Evolutionary conservation across 257 asterid species (phyloP), one percentile per base, ranked within the genome.

Genomic region (Eucommia ulmoides): DNA sequence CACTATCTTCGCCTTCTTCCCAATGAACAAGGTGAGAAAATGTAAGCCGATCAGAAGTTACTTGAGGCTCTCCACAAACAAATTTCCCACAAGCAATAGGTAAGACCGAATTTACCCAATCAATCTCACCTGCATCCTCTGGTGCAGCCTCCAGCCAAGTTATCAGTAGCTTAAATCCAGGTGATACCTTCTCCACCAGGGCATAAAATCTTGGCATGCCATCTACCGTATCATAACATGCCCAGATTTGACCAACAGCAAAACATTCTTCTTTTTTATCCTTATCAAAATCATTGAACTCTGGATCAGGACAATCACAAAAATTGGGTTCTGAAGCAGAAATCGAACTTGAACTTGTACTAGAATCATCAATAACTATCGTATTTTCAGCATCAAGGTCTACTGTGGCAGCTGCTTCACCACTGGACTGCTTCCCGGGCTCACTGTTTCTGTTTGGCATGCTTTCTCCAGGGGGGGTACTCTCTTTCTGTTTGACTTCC

Each of bases 181-280:
- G 41, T 50, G 17, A 15, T 12, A 76, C 77, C 55, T 59, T 70
- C 60, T 29, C 74, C 58, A 86, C 73, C 65, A 59, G 79, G 12
- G 94, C 93, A 45, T 82, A 74, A 57, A 59, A 86, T 65, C 96
- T 80, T 21, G 96, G 96, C 96, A 86, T 75, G 53, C 81, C 70
- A 61, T 82, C 84, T 7, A 24, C 50, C 20, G 68, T 33, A 58
- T 74, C 94, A 47, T 78, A 86, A 56, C 88, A 83, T 65, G 94
- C 93, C 96, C 96, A 86, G 55, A 70, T 53, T 55, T 86, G 96
- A 66, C 63, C 70, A 54, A 26, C 73, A 38, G 66, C 55, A 64
- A 86, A 82, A 57, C 52, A 33, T 25, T 41, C 51, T 22, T 56
- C 73, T 35, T 59, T 78, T 50, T 74, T 77, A 21, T 42, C 55